phyloP scores from a whole-genome alignment of 805 yeast genomes.

The Kazachstania viticola region DNA sequence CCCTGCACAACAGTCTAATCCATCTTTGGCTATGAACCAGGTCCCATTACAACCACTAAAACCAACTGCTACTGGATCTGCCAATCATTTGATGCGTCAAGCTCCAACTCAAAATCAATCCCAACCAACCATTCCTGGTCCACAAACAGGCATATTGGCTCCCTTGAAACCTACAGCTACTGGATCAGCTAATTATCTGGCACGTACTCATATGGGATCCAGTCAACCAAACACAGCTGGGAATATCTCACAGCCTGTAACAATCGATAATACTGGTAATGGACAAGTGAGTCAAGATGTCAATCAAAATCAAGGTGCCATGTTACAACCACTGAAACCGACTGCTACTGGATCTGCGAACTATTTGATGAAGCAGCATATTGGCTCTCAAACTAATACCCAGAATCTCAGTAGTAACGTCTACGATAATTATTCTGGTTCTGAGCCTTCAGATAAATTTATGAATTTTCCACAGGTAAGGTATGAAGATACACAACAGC shows the following conservation, averaged over 20 bases:
- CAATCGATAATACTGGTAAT: neutral
- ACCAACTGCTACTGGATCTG: slow-evolving; percentile 28
- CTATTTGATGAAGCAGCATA: slow-evolving; percentile 23
- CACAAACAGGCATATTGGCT: slow-evolving; percentile 11
- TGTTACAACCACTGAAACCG: slow-evolving; percentile 25
- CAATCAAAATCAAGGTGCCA: neutral
- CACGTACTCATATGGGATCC: slow-evolving; percentile 15
- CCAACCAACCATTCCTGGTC: slow-evolving; percentile 25
- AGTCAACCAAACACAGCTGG: neutral
- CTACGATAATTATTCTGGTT: neutral
- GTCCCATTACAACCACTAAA: slow-evolving; percentile 23
- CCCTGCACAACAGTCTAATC: neutral
- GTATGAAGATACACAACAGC: no score
- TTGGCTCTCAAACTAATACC: slow-evolving; percentile 9
- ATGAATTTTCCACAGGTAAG: slow-evolving; percentile 5
- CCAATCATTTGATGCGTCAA: slow-evolving; percentile 21
- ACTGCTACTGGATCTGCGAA: slow-evolving; percentile 28
- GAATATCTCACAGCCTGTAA: neutral
- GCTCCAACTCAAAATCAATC: slow-evolving; percentile 16
- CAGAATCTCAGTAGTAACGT: neutral
- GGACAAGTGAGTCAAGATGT: slow-evolving; percentile 3
- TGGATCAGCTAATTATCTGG: slow-evolving; percentile 30
- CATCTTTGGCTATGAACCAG: neutral
- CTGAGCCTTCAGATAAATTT: slow-evolving; percentile 10
- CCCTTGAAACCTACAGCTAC: slow-evolving; percentile 31